Base-by-base conservation (phyloP, 768 basidiomycete genomes). In the Boletus reticulatus region DNA sequence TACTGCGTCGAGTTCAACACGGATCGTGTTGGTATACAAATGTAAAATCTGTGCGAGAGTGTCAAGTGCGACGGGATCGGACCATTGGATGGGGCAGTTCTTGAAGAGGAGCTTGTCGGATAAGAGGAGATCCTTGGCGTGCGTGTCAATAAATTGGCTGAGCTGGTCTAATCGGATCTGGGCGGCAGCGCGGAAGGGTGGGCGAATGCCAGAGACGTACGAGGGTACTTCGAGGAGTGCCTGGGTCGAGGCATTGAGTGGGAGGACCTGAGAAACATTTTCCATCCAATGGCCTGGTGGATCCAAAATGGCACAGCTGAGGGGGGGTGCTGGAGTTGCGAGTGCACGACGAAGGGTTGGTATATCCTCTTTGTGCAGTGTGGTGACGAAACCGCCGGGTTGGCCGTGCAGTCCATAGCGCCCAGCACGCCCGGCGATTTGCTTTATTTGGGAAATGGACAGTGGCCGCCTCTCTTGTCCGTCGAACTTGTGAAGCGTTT, bases 351-450 rank as follows among this genome's bases (percentile, higher is more conserved):
- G 68, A 11, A 98, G 75, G 54, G 80, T 72, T 0, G 79, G 77
- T 12, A 97, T 76, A 67, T 94, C 91, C 2, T 73, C 66, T 3
- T 73, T 67, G 42, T 77, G 67, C n/a, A 96, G 67, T 0, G 93
- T 89, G 0, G 94, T 94, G 9, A 85, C 88, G 32, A 79, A 77
- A 22, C 95, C 94, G 8, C 79, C 82, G 1, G 79, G 68, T 53
- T 61, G 63, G 38, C 76, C 73, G 34, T 87, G 84, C 42, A 89
- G 70, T 4, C 92, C 91, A 68, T 83, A 98, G 3, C 96, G 88
- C 13, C 95, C 96, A 0, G 96, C 95, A 39, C 96, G 83, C 7
- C 95, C 94, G 1, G 89, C 94, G 45, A 98, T 97, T 69, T 98
- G 96, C 69, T 97, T 97, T 67, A 92, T 82, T 61, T 89, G 86